Evolutionary conservation across 2,329 filamentous ascomycete species (phyloP), one percentile per base, ranked within the genome.

Genomic region (Fonsecaea erecta): DNA sequence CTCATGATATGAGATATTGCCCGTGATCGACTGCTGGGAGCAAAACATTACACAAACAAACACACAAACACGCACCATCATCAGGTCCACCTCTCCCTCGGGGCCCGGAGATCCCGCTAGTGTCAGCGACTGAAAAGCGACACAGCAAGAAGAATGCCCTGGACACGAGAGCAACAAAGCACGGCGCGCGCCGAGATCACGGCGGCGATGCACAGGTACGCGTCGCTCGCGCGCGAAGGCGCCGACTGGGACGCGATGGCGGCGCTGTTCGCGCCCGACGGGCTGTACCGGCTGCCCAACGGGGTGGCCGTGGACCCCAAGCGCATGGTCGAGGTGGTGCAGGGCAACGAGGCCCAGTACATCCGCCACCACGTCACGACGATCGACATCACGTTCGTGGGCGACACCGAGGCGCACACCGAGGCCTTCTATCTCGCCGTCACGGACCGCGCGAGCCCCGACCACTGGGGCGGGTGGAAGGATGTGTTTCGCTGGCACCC

Each of bases 351-450:
- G n/a, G 53, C 53, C 53, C 21, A 24, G 24, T 57, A 57, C 14
- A 57, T 57, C 28, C 53, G 53, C 32, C 53, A 57, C 53, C 53
- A 57, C 32, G n/a, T 57, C 24, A 57, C 53, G 34, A 57, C 53
- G 12, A 8, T 43, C 11, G 53, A 57, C 53, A 57, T 57, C 32
- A 24, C 6, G 16, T 57, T 57, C 34, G 16, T 34, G 34, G 14
- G 53, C 35, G 34, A 24, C 12, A 2, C 4, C 9, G 53, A 57
- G 14, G 53, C 53, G n/a, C n/a, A 40, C 18, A 16, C 35, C 1
- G 53, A 57, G 35, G 35, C 53, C 9, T 37, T 37, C 14, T 57
- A 30, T 21, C n/a, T 57, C 3, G 53, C 53, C 11, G 32, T 26
- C 8, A 57, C 53, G 32, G 53, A 57, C 28, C 35, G 24, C 2